These are phyloP conservation scores for Parathielavia hyrcaniae DNA, from an alignment of 495 filamentous ascomycete species.

Conservation along the genomic window DNA sequence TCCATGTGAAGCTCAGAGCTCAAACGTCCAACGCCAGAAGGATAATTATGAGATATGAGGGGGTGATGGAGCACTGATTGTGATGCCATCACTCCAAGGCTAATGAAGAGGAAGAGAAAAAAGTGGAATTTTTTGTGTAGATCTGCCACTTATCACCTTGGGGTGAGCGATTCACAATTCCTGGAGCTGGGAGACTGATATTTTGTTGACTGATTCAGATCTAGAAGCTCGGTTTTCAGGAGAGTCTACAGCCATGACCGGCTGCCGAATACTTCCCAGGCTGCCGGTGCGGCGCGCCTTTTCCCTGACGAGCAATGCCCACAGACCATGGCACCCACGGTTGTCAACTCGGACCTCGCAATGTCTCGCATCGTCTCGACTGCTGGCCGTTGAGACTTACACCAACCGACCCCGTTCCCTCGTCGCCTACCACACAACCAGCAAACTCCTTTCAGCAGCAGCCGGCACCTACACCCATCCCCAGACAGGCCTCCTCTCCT, in stretches of 20 bases:
- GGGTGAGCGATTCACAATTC: too few species aligned
- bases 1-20: too few species aligned
- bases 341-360: not conserved
- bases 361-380: conserved; percentile 15
- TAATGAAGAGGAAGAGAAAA: too few species aligned
- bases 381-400: conserved; percentile 15
- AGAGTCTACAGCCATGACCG: conserved; percentile 9
- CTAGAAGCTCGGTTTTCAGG: not conserved
- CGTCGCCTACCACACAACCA: conserved; percentile 24
- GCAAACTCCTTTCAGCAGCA: conserved; percentile 21
- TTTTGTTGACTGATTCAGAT: not conserved
- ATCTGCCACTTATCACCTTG: too few species aligned
- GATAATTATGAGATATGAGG: too few species aligned
- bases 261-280: conserved; percentile 13
- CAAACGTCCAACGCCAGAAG: too few species aligned
- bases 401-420: conserved; percentile 4
- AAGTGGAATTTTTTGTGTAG: too few species aligned
- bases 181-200: too few species aligned
- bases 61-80: too few species aligned
- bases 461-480: conserved; percentile 56
- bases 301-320: conserved; percentile 7
- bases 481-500: conserved; percentile 67
- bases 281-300: conserved; percentile 17
- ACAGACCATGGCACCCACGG: conserved; percentile 1
- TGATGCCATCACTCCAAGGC: too few species aligned